Base-by-base conservation (phyloP, 2,329 filamentous ascomycete genomes). In the Sporothrix euskadiensis region DNA sequence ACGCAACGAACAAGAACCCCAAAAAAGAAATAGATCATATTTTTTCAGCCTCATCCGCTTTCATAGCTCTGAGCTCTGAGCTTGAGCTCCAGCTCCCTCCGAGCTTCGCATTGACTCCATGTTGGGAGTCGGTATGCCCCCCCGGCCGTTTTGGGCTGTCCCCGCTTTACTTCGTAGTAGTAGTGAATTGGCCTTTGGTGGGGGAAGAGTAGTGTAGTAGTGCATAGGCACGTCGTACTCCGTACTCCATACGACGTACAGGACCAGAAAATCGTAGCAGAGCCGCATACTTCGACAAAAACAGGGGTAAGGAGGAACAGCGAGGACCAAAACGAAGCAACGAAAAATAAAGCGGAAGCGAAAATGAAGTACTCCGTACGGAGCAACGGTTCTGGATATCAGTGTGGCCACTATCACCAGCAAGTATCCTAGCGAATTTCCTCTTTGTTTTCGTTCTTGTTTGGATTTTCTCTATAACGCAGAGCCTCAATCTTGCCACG, bases 401-500 rank as follows among this genome's bases (percentile, higher is more conserved):
- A 44, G 35, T 41, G 59, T 22, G 52, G 10, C 8, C 44, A 26
- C 26, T 26, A 12, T 16, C 22, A 19, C 9, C 14, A 14, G 59
- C 41, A 44, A 41, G 41, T 39, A 41, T 49, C 14, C 12, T 19
- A 2, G 14, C 4, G 44, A 49, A 49, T 19, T 49, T 19, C 3
- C 14, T 14, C 14, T 14, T 4, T 49, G 14, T 57, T 32, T 14
- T 14, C 35, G 12, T 63, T 41, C 35, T 35, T 35, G 35, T 35
- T 35, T 35, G 3, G 7, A 14, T 6, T 49, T 49, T 63, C 9
- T 6, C 10, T 6, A 7, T 4, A 16, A 0, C 7, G 35, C n/a
- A 63, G 59, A 65, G 59, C 59, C 59, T 65, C 59, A 65, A 10
- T 3, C 35, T 26, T 9, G 59, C 59, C 59, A 41, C 57, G 32